Evolutionary conservation across 1,139 yeast genomes (phyloP), one percentile per base, ranked within the genome.

Genomic region (Candida albicans): DNA sequence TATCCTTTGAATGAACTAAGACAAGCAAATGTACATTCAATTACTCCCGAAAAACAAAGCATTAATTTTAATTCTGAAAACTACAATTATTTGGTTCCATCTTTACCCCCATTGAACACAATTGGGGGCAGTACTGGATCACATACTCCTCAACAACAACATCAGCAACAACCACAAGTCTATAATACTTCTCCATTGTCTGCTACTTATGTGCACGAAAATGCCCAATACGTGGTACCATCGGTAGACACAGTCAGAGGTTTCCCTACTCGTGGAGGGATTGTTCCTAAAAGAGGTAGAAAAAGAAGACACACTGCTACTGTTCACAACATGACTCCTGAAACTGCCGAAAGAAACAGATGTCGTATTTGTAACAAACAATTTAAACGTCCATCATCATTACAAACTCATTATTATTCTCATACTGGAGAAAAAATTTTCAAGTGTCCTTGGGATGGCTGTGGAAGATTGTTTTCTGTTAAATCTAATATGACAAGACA

Each of bases 401-500:
- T 88, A 46, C 85, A 81, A 55, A 87, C 93, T 3, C 96, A 89
- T 64, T 75, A 79, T 64, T 84, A 86, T 59, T 82, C 89, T 2
- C 96, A 89, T 59, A 87, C 96, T 0, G 96, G 96, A 4, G 93
- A 86, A 57, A 87, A 86, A 61, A 88, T 93, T 24, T 87, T 77
- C 65, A 67, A 66, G 48, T 89, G 96, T 59, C 77, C 77, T 9
- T 79, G 82, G 76, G 68, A 67, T 1, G 77, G 76, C 24, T 89
- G 96, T 63, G 84, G 82, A 1, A 79, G 85, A 51, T 57, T 73
- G n/a, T 89, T 89, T 62, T 77, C 83, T 27, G 96, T 89, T 13
- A 80, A 87, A 49, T 82, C 90, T 27, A 89, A 89, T 61, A 79
- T 89, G 82, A 75, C 88, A 8, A 70, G 96, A 52, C 96, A 89